Evolutionary conservation across 345 rosid species (phyloP).

Genomic region (Limnanthes douglasii): DNA sequence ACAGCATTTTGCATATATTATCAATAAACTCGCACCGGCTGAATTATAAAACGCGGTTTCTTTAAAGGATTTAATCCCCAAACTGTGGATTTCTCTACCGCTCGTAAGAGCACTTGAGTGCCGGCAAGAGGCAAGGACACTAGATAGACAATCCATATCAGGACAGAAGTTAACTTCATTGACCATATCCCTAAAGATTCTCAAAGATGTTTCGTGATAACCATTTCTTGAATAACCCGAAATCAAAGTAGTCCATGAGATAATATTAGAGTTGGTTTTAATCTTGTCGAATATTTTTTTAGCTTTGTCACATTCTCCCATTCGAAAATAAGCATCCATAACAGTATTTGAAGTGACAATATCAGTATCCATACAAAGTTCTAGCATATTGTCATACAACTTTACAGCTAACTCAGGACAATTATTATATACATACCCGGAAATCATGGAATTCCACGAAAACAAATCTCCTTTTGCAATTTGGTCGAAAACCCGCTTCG

Average conservation of each 20-base stretch:
- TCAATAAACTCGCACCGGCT: slow-evolving; percentile 21
- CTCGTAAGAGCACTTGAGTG: slow-evolving; percentile 10
- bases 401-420: slow-evolving; percentile 13
- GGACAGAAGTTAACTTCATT: slow-evolving; percentile 6
- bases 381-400: slow-evolving; percentile 10
- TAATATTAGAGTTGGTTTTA: slow-evolving; percentile 16
- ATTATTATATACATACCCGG: slow-evolving; percentile 15
- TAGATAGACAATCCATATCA: slow-evolving; percentile 18
- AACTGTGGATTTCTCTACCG: slow-evolving; percentile 21
- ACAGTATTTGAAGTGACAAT: slow-evolving; percentile 20
- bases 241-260: slow-evolving; percentile 24
- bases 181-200: slow-evolving; percentile 16
- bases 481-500: slow-evolving; percentile 17
- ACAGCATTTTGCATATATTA: slow-evolving; percentile 19
- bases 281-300: slow-evolving; percentile 13
- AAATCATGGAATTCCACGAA: slow-evolving; percentile 28
- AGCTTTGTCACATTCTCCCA: slow-evolving; percentile 22
- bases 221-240: slow-evolving; percentile 19
- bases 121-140: slow-evolving; percentile 18
- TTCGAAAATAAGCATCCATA: slow-evolving; percentile 21
- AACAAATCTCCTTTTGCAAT: slow-evolving; percentile 19
- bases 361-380: slow-evolving; percentile 17
- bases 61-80: slow-evolving; percentile 15
- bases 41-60: slow-evolving; percentile 12
- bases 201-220: slow-evolving; percentile 9